Percentiles rank a stretch among this genome's conserved stretches.
Evolutionary conservation across 441 rosid species (phyloP).

Genomic region (Dalechampia spathulata): DNA sequence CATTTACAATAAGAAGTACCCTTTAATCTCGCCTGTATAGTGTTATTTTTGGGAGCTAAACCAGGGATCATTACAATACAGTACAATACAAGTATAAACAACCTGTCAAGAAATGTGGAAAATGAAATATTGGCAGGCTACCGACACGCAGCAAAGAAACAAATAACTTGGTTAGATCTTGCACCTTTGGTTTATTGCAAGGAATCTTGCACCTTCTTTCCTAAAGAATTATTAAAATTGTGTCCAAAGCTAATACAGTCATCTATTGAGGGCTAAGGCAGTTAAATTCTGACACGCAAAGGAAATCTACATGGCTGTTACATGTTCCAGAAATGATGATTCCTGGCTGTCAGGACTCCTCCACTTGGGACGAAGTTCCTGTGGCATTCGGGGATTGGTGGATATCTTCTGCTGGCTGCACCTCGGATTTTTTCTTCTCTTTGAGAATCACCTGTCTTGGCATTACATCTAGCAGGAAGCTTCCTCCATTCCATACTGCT

Average conservation of each 20-base stretch:
- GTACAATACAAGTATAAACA: too few species aligned
- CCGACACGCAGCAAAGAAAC: too few species aligned
- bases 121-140: too few species aligned
- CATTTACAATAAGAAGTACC: too few species aligned
- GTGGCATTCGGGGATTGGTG: background rate
- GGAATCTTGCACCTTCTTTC: too few species aligned
- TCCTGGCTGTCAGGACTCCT: background rate
- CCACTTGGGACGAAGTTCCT: constrained; percentile 14
- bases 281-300: background rate
- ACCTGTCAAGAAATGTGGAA: too few species aligned
- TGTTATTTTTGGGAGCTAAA: too few species aligned
- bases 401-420: constrained; percentile 24
- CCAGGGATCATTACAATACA: too few species aligned
- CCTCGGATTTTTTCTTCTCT: constrained; percentile 60
- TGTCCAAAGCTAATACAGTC: background rate
- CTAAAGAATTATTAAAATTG: too few species aligned
- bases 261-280: background rate
- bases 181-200: too few species aligned
- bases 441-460: constrained; percentile 83
- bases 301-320: background rate
- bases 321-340: background rate
- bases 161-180: too few species aligned
- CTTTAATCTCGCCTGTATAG: too few species aligned
- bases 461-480: constrained; percentile 84
- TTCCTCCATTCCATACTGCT: constrained; percentile 86